Base-by-base conservation (phyloP, 371 early-diverging fungal genomes). In the Mucor plumbeus region DNA sequence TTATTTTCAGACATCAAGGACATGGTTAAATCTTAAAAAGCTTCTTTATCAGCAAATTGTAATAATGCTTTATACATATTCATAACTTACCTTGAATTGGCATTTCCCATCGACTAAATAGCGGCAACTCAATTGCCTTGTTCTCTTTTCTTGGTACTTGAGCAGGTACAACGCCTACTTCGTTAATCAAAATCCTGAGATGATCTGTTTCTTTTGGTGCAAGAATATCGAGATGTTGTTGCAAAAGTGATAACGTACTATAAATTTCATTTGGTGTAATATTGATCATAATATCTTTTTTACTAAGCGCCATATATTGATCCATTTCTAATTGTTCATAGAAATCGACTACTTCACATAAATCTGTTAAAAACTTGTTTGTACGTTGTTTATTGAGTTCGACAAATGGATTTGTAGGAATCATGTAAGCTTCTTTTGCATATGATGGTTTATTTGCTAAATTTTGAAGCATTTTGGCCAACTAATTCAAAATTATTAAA, bases 241-340 rank as follows among this genome's bases (percentile, higher is more conserved):
- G 75, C 57, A 97, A 77, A 34, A 97, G 79, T 13, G 90, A 82
- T 48, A 95, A 93, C 13, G 94, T 96, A 67, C 90, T 94, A 79
- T 92, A 95, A 65, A 97, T 90, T 85, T 97, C 97, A 77, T 97
- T 97, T 36, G 95, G 76, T 15, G 94, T 93, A 64, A 97, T 95
- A 73, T 90, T 90, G 47, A 97, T 81, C 58, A 88, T 77, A 54
- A 96, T 87, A 65, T 97, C 93, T 75, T 95, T 95, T 75, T 95
- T 95, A 11, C 95, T 95, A 60, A 97, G 77, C 0, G 96, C 95
- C 83, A 96, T 91, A 71, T 97, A 97, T 80, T 97, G 97, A 77
- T 97, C 97, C 95, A 96, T 97, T 86, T 97, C 97, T 68, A 97
- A 74, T 34, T 90, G 86, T 71, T 97, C 96, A 74, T 95, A 95